Conservation (phyloP, 108 stramenopile genomes). For the Asterionellopsis glacialis region DNA sequence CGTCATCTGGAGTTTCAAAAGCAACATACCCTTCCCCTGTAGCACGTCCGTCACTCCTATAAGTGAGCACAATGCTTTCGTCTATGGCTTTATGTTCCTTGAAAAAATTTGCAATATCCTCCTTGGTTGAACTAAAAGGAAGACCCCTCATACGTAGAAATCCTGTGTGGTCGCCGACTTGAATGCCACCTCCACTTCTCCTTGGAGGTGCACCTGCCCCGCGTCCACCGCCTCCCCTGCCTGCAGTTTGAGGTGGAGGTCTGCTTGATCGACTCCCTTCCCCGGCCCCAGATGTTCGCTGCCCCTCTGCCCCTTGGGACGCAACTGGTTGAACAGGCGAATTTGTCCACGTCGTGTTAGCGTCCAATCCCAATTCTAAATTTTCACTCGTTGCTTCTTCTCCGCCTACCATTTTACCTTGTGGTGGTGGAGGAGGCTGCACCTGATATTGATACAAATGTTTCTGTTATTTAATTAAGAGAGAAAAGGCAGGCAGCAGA, state of each 20-base stretch:
- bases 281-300: not conserved
- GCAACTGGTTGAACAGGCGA: not conserved
- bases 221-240: slow-evolving; percentile 4
- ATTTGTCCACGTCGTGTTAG: not conserved
- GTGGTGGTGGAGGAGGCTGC: too few species aligned
- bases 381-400: not conserved
- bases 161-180: slow-evolving; percentile 88
- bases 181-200: slow-evolving; percentile 77
- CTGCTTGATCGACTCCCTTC: not conserved
- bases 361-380: not conserved
- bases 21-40: slow-evolving; percentile 93
- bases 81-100: slow-evolving; percentile 69
- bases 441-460: too few species aligned
- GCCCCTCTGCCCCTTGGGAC: not conserved
- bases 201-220: slow-evolving; percentile 1
- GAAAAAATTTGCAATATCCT: slow-evolving; percentile 90
- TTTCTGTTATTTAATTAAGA: too few species aligned
- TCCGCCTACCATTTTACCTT: not conserved
- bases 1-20: slow-evolving; percentile 75
- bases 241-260: not conserved
- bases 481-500: too few species aligned
- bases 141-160: slow-evolving; percentile 90
- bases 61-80: slow-evolving; percentile 82
- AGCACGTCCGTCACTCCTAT: slow-evolving; percentile 88
- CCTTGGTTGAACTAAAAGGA: slow-evolving; percentile 85